These are phyloP conservation scores for Incumbomyces lentus DNA, from an alignment of 2,329 filamentous ascomycete genomes.

Conservation along the genomic window DNA sequence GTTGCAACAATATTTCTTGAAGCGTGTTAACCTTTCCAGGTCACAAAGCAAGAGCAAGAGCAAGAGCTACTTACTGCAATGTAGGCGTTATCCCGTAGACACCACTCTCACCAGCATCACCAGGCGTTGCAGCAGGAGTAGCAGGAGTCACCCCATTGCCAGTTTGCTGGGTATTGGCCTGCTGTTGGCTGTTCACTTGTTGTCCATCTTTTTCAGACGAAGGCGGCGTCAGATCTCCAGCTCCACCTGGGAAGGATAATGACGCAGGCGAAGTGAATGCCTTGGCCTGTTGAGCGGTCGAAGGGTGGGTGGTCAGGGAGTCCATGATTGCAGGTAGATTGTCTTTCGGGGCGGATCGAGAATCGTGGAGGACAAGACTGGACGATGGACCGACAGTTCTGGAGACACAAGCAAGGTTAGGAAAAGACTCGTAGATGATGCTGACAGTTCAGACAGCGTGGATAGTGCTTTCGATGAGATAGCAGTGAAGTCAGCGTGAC, in stretches of 20 bases:
- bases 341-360: conserved; percentile 16
- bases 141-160: conserved; percentile 75
- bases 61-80: conserved; percentile 78
- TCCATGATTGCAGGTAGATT: conserved; percentile 51
- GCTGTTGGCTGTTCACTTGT: conserved; percentile 43
- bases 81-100: conserved; percentile 86
- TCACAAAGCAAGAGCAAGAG: conserved; percentile 32
- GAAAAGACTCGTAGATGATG: conserved; percentile 5
- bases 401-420: conserved; percentile 2
- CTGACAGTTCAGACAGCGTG: too few relatives aligned
- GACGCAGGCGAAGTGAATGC: conserved; percentile 89
- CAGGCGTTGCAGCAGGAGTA: conserved; percentile 86
- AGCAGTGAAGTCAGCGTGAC: conserved; percentile 4
- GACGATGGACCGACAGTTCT: neutral
- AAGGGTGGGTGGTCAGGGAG: conserved; percentile 79
- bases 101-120: conserved; percentile 54
- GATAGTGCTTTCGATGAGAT: conserved; percentile 8
- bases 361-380: neutral
- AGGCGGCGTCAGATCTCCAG: conserved; percentile 72
- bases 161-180: conserved; percentile 47
- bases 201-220: conserved; percentile 58
- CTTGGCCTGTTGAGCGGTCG: conserved; percentile 85
- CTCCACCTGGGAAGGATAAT: conserved; percentile 79
- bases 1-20: conserved; percentile 97
- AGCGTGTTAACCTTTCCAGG: conserved; percentile 41